Evolutionary conservation across 75 land plant genomes (phyloP), one percentile per base, ranked within the genome.

Genomic region (Larix kaempferi): DNA sequence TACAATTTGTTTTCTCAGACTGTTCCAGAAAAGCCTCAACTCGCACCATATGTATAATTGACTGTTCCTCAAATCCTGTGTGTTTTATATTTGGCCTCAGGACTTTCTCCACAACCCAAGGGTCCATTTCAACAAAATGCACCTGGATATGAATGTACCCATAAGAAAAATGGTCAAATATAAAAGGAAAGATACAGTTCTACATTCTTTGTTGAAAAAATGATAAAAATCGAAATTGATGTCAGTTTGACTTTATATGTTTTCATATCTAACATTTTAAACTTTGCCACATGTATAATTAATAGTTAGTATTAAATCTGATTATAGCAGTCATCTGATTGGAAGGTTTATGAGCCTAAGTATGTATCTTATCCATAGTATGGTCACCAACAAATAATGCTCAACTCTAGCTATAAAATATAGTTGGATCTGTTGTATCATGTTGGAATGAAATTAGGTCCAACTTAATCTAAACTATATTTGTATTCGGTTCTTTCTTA

Each of bases 61-160:
- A 84, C 59, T 78, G 88, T 77, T 89, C 84, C 71, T 82, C 76
- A 77, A 94, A 97, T 29, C 86, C 92, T 57, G 99, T 97, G 76
- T 80, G 82, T 78, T 91, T 86, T 76, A 97, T 86, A 78, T 97
- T 97, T 75, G 98, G 92, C 61, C 78, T 79, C 58, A 97, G 77
- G 33, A 97, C 98, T 82, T 94, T 78, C 72, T 90, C 82, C 41
- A 95, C 79, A 63, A 97, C 95, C 99, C 99, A 97, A 69, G 99
- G 99, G 81, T 97, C 98, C 98, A 97, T 92, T 79, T 97, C 99
- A 77, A 97, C 93, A 88, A 97, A 97, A 77, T 97, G 99, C 44
- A 81, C 99, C 98, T 97, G 54, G 21, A 73, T 22, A 67, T 67
- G 44, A 67, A 67, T 21, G 72, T 11, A 67, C 12, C 52, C 23